Conservation (phyloP, 495 filamentous ascomycete species). For the Glonium stellatum region DNA sequence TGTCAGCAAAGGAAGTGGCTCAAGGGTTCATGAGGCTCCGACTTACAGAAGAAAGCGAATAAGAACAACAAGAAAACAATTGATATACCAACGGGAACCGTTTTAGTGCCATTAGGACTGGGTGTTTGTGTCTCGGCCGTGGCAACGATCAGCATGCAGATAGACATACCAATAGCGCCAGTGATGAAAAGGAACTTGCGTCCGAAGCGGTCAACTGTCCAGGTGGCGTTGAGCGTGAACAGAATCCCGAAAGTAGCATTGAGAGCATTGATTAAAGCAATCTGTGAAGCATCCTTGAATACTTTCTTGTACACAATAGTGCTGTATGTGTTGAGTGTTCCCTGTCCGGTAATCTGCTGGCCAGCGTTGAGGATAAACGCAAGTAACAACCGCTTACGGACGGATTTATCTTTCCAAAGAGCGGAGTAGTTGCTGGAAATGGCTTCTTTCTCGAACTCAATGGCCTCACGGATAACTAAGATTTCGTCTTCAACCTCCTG, state of each 20-base stretch:
- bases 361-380: constrained; percentile 54
- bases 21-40: not conserved
- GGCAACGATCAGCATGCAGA: constrained; percentile 37
- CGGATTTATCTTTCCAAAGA: constrained; percentile 54
- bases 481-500: constrained; percentile 55
- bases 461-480: constrained; percentile 49
- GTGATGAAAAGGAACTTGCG: constrained; percentile 52
- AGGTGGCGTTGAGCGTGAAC: constrained; percentile 30
- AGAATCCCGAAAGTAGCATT: constrained; percentile 39
- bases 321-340: constrained; percentile 57
- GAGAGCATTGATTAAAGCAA: constrained; percentile 31
- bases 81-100: constrained; percentile 52
- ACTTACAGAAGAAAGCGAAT: constrained; percentile 59
- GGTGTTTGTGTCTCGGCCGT: constrained; percentile 42
- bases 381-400: constrained; percentile 50
- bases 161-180: constrained; percentile 53
- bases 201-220: constrained; percentile 46
- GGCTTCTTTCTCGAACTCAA: constrained; percentile 57
- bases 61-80: constrained; percentile 58
- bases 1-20: not conserved
- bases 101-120: constrained; percentile 43
- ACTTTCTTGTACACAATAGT: constrained; percentile 59
- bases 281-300: constrained; percentile 40
- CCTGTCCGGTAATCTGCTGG: constrained; percentile 56
- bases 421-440: constrained; percentile 50